These are phyloP conservation scores for Aechmea fasciata DNA, from an alignment of 176 grass and related monocot genomes.

Conservation along the genomic window DNA sequence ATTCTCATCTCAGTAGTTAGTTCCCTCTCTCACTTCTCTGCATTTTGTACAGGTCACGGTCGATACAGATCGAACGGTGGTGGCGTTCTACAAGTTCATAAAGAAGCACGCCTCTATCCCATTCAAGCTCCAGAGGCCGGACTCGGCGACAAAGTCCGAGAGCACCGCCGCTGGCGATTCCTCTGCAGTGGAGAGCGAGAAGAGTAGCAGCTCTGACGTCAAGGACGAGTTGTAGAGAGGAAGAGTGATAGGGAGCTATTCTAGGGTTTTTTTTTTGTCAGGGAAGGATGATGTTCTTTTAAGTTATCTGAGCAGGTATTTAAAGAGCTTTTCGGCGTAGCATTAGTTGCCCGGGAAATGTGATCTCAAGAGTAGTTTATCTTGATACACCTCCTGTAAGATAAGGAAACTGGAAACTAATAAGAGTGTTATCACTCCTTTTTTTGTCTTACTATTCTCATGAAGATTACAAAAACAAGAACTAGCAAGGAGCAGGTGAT, in stretches of 20 bases:
- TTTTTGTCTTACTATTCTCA: too few species aligned
- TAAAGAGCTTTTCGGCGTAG: too few species aligned
- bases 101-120: conserved; percentile 84
- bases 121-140: conserved; percentile 66
- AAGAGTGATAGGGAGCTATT: neutral
- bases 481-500: too few species aligned
- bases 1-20: neutral
- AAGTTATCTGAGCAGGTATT: too few species aligned
- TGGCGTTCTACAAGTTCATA: conserved; percentile 85
- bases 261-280: neutral
- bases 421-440: too few species aligned
- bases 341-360: too few species aligned
- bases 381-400: too few species aligned
- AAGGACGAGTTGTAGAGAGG: conserved; percentile 77
- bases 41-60: conserved; percentile 43
- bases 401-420: too few species aligned
- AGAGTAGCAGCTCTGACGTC: conserved; percentile 9
- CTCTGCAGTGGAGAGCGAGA: neutral
- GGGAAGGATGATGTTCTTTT: neutral
- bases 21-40: conserved; percentile 1
- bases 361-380: too few species aligned
- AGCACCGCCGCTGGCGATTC: neutral
- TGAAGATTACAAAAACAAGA: too few species aligned
- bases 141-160: conserved; percentile 17
- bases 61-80: conserved; percentile 66